These are phyloP conservation scores for Pseudocercospora fuligena DNA, from an alignment of 2,329 filamentous ascomycete genomes.

Conservation along the genomic window DNA sequence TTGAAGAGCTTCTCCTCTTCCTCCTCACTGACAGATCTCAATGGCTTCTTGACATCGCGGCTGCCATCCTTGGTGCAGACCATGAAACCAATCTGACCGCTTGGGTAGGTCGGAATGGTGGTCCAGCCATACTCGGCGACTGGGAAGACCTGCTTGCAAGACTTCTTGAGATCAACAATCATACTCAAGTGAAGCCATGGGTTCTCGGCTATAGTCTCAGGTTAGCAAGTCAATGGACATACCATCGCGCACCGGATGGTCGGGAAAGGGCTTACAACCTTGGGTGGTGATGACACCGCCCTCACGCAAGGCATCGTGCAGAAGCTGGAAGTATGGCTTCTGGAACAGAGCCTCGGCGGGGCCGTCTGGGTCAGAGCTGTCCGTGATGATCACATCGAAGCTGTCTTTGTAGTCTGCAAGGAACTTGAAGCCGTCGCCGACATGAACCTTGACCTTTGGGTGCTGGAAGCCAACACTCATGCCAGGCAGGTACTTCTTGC, in stretches of 20 bases:
- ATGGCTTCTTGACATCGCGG: slow-evolving; percentile 81
- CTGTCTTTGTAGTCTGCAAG: slow-evolving; percentile 93
- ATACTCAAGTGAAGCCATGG: slow-evolving; percentile 97
- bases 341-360: slow-evolving; percentile 96
- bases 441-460: slow-evolving; percentile 88
- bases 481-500: slow-evolving; percentile 93
- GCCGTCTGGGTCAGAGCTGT: slow-evolving; percentile 96
- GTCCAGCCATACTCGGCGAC: slow-evolving; percentile 98
- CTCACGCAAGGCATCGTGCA: slow-evolving; percentile 85
- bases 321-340: slow-evolving; percentile 97
- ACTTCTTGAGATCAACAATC: slow-evolving; percentile 93
- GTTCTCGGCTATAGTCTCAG: slow-evolving; percentile 76
- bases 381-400: slow-evolving; percentile 99
- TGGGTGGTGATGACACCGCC: slow-evolving; percentile 99
- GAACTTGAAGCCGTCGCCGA: slow-evolving; percentile 99
- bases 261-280: slow-evolving; percentile 93
- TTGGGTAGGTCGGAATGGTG: slow-evolving; percentile 98
- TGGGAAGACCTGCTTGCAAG: slow-evolving; percentile 96
- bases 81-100: slow-evolving; percentile 99
- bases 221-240: slow-evolving; percentile 31
- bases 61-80: slow-evolving; percentile 94
- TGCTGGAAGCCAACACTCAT: slow-evolving; percentile 92
- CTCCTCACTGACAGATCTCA: slow-evolving; percentile 79
- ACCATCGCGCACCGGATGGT: slow-evolving; percentile 24
- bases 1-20: slow-evolving; percentile 92